Percentiles rank a stretch among this genome's conserved stretches.
phyloP scores from a whole-genome alignment of 441 rosid species.

The Hura crepitans region DNA sequence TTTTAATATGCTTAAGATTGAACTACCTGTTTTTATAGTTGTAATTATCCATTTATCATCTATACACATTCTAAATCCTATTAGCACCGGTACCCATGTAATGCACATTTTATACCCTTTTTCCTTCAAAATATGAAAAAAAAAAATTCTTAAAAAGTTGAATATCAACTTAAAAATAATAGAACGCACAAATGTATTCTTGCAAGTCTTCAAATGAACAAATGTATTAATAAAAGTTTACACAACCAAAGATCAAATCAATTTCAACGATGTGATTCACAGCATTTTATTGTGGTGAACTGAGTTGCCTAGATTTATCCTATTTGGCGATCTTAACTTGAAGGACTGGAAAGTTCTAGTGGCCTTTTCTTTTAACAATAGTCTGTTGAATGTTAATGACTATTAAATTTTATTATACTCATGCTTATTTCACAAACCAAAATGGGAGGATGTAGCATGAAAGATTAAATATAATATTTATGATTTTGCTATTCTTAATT shows the following conservation, averaged over 20 bases:
- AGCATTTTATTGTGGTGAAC: not conserved
- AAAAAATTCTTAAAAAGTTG: no score
- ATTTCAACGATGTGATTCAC: not conserved
- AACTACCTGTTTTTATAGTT: no score
- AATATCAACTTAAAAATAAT: no score
- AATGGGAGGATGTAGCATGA: not conserved
- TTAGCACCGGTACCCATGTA: no score
- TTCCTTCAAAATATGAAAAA: no score
- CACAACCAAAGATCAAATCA: not conserved
- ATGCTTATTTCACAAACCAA: not conserved
- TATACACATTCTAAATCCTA: no score
- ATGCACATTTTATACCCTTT: no score
- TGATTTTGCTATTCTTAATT: conserved; percentile 11
- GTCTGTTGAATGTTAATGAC: not conserved
- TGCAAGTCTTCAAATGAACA: not conserved
- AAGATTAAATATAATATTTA: not conserved
- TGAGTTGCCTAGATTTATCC: not conserved
- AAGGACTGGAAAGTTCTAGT: not conserved
- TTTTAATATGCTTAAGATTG: no score
- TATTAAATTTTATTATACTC: not conserved
- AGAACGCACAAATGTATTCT: not conserved
- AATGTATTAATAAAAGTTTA: not conserved
- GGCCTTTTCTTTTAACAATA: not conserved
- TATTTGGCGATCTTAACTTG: not conserved
- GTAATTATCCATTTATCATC: no score